A percentile compares a stretch with the other conserved stretches of the same genome.
These are phyloP conservation scores for Periconia sp. DNA, from an alignment of 2,329 filamentous ascomycete genomes.

Conservation along the genomic window DNA sequence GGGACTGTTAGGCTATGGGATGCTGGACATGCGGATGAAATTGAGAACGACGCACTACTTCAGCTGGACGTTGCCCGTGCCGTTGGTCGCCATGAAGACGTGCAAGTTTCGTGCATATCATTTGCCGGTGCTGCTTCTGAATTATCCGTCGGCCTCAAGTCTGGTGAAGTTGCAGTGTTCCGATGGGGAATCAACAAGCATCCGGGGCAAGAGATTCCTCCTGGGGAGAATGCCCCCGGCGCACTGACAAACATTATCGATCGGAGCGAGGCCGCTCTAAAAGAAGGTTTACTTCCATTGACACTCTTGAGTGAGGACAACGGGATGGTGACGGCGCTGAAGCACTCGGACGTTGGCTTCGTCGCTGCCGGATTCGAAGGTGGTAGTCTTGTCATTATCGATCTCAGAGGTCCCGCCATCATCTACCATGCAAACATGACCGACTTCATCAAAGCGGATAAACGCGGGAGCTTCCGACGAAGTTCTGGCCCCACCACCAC, in stretches of 20 bases:
- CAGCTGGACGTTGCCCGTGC: constrained; percentile 88
- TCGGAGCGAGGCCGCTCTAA: constrained; percentile 74
- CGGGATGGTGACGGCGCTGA: constrained; percentile 78
- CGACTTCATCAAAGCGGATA: constrained; percentile 79
- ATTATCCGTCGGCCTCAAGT: constrained; percentile 78
- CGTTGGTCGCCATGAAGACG: constrained; percentile 75
- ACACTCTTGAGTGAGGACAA: constrained; percentile 83
- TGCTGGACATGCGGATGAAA: constrained; percentile 86
- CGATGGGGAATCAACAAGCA: constrained; percentile 84
- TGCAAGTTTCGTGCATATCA: constrained; percentile 80
- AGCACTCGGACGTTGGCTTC: constrained; percentile 92
- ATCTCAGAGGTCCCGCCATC: constrained; percentile 83
- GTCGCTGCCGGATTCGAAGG: constrained; percentile 84
- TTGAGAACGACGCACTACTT: constrained; percentile 81
- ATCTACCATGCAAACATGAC: constrained; percentile 77
- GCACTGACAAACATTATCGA: constrained; percentile 75
- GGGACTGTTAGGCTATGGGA: constrained; percentile 94
- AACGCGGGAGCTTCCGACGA: constrained; percentile 72
- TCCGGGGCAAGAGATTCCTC: constrained; percentile 67
- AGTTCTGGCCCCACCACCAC: constrained; percentile 55
- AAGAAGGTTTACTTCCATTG: constrained; percentile 80
- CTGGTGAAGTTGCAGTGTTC: constrained; percentile 87
- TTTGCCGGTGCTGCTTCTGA: constrained; percentile 84
- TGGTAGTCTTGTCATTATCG: constrained; percentile 80
- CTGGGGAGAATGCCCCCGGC: constrained; percentile 53